phyloP scores from a whole-genome alignment of 2,329 filamentous ascomycete genomes.

The Phoma herbarum region DNA sequence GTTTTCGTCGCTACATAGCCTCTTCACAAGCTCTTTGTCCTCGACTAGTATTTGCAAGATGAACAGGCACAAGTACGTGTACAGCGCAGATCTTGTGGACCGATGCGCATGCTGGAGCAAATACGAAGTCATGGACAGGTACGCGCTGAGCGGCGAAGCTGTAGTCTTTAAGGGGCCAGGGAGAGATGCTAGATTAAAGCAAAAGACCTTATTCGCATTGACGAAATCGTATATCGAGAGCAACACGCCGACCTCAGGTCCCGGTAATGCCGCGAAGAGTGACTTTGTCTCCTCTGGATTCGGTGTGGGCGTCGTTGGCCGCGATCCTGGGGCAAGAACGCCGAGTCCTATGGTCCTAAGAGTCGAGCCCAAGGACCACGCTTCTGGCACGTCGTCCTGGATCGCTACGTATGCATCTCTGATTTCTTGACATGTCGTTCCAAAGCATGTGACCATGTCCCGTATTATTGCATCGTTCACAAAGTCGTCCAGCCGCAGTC shows the following conservation, averaged over 20 bases:
- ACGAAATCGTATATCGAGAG: constrained; percentile 92
- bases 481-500: constrained; percentile 90
- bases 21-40: constrained; percentile 81
- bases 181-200: constrained; percentile 78
- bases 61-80: constrained; percentile 85
- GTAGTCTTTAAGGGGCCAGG: constrained; percentile 67
- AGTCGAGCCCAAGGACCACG: constrained; percentile 84
- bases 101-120: constrained; percentile 92
- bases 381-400: constrained; percentile 88
- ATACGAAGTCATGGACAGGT: constrained; percentile 90
- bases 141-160: constrained; percentile 79
- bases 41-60: constrained; percentile 87
- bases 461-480: constrained; percentile 89
- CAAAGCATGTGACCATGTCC: constrained; percentile 80
- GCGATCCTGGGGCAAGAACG: constrained; percentile 73
- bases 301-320: constrained; percentile 66
- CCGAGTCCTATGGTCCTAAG: constrained; percentile 86
- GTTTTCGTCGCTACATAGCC: constrained; percentile 81
- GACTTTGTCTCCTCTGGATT: constrained; percentile 83
- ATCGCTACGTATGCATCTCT: constrained; percentile 82
- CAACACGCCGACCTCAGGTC: constrained; percentile 78
- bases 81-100: constrained; percentile 78
- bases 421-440: constrained; percentile 72
- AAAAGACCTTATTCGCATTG: constrained; percentile 94
- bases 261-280: constrained; percentile 82